Base-by-base conservation (phyloP, 1,284 basidiomycete genomes). In the Cystobasidiaceae sp. region DNA sequence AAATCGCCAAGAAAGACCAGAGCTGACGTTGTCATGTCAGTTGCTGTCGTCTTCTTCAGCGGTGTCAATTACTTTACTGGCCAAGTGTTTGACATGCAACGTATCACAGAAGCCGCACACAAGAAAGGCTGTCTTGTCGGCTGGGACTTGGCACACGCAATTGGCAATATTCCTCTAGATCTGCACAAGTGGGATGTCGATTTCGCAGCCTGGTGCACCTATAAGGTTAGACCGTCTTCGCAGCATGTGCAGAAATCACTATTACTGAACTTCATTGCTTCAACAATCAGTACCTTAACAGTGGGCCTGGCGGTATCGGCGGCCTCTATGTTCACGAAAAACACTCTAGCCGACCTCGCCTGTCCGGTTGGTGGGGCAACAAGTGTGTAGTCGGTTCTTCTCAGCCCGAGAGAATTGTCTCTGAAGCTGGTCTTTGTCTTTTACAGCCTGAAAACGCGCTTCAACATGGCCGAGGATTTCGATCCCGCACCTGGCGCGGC, bases 311-410 rank as follows among this genome's bases (percentile, higher is more conserved):
- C 15, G 91, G 88, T 13, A 94, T 97, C 61, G 96, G 86, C n/a
- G 96, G 93, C 4, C 79, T 93, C 55, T 96, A 87, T 76, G 81
- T 96, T 15, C 92, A 96, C 74, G 85, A 89, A 68, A 87, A 85
- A 73, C 93, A 87, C 54, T 71, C 68, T 55, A 58, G 71, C 21
- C 25, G 63, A 43, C 62, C 28, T 72, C 91, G 93, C 74, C 86
- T 87, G 66, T 87, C 92, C 23, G 94, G 96, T 34, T 99, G 94
- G 94, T 99, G 93, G 91, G 94, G 96, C 49, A 92, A 97, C 76
- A 85, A 93, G 61, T 64, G 34, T 37, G 61, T 37, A 3, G 11
- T 15, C 17, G 15, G 19, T 21, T 5, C 21, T 5, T 23, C 43
- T 44, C 43, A 44, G 43, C 25, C 25, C 43, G n/a, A 4, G 4